Conservation (phyloP, 306 rosid species). For the Casuarina glauca region DNA sequence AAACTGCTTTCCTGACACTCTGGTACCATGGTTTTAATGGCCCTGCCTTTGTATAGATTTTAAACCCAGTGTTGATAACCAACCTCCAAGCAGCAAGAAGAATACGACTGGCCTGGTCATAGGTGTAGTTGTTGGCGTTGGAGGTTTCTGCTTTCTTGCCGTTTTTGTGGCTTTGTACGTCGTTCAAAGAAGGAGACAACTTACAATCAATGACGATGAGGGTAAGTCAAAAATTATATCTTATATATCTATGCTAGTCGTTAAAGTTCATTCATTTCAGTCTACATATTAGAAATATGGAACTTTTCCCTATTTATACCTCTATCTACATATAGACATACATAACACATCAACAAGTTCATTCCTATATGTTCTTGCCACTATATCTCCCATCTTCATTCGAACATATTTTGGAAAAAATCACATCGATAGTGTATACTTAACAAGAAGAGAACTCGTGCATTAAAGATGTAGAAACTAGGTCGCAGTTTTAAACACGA, state of each 20-base stretch:
- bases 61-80: slow-evolving; percentile 53
- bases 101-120: slow-evolving; percentile 50
- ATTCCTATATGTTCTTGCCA: too few species aligned
- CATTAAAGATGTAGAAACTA: too few species aligned
- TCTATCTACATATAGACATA: too few species aligned
- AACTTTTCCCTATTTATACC: neutral
- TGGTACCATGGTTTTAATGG: slow-evolving; percentile 14
- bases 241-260: neutral
- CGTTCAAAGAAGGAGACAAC: slow-evolving; percentile 49
- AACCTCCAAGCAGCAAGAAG: slow-evolving; percentile 45
- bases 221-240: slow-evolving; percentile 34
- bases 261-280: neutral
- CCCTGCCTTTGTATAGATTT: slow-evolving; percentile 50
- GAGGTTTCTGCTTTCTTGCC: slow-evolving; percentile 41
- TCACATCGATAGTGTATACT: too few species aligned
- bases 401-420: too few species aligned
- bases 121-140: slow-evolving; percentile 68
- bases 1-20: slow-evolving; percentile 2
- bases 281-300: neutral
- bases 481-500: too few species aligned
- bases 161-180: slow-evolving; percentile 32
- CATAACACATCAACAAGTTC: too few species aligned
- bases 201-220: slow-evolving; percentile 35
- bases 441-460: too few species aligned
- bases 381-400: too few species aligned